A percentile compares a stretch with the other conserved stretches of the same genome.
Conservation (phyloP, 1,284 basidiomycete species). For the Cystobasidium pallidum region DNA sequence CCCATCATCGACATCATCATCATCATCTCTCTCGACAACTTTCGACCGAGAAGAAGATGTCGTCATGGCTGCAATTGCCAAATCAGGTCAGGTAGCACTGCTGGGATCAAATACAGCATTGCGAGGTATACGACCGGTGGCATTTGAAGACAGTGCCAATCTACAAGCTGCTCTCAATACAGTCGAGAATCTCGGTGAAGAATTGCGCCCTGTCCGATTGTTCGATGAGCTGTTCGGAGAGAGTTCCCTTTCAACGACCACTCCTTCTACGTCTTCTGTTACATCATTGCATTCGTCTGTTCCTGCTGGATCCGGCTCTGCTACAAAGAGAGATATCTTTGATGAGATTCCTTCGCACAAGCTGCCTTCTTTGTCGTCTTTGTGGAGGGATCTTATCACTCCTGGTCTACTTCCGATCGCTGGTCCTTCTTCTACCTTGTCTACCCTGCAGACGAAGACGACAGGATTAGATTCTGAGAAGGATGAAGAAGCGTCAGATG, state of each 20-base stretch:
- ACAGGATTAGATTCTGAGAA: no score
- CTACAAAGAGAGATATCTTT: conserved; percentile 20
- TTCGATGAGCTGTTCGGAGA: conserved; percentile 52
- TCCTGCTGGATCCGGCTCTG: neutral
- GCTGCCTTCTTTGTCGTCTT: conserved; percentile 16
- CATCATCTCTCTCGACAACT: neutral
- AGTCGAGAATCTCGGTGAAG: neutral
- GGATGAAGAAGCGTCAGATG: neutral
- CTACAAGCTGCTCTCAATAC: conserved; percentile 16
- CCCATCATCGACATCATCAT: neutral
- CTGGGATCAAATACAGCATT: conserved; percentile 4
- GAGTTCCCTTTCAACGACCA: neutral
- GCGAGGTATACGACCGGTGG: neutral
- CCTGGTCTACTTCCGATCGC: neutral
- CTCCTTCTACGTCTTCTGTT: neutral
- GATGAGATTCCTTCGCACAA: conserved; percentile 37
- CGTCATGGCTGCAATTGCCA: conserved; percentile 19
- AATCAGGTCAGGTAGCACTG: conserved; percentile 16
- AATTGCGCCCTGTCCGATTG: conserved; percentile 41
- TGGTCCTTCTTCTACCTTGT: conserved; percentile 8
- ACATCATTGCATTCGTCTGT: neutral
- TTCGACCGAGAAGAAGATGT: neutral
- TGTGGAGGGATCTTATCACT: conserved; percentile 29
- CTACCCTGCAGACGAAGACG: neutral
- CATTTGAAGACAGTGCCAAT: conserved; percentile 16